phyloP scores from a whole-genome alignment of 257 asterid species.

The Salvia hispanica region DNA sequence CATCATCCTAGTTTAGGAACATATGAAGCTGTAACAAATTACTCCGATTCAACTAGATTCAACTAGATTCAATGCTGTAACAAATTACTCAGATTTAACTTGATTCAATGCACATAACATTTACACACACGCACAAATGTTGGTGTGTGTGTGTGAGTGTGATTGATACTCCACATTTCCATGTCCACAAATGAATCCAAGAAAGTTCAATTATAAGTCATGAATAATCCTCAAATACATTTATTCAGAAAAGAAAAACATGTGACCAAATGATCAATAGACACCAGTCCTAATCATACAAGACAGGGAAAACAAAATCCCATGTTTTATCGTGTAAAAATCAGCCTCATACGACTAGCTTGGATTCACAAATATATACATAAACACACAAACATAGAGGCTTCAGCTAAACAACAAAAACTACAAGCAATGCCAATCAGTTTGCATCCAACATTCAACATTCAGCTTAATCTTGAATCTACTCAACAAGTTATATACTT shows the following conservation, averaged over 20 bases:
- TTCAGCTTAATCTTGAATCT: too few relatives aligned
- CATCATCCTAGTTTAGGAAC: not conserved
- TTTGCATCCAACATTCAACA: not conserved
- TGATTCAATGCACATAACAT: not conserved
- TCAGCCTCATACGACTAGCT: not conserved
- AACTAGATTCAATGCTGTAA: not conserved
- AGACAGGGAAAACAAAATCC: not conserved
- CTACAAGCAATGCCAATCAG: not conserved
- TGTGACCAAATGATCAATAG: not conserved
- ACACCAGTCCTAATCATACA: not conserved
- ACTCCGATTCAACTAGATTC: too few relatives aligned
- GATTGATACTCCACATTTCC: too few relatives aligned
- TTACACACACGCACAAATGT: not conserved
- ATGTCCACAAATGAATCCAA: not conserved
- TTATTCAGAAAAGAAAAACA: not conserved
- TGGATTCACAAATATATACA: not conserved
- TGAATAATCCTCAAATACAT: not conserved
- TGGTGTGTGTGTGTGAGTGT: not conserved
- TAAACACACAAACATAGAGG: not conserved
- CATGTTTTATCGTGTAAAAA: not conserved
- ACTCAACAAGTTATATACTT: not conserved
- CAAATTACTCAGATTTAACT: not conserved
- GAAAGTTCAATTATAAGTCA: not conserved
- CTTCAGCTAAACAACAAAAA: not conserved
- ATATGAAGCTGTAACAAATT: too few relatives aligned